Conservation (phyloP, 2,329 filamentous ascomycete species). For the Penicillium sumatraense region DNA sequence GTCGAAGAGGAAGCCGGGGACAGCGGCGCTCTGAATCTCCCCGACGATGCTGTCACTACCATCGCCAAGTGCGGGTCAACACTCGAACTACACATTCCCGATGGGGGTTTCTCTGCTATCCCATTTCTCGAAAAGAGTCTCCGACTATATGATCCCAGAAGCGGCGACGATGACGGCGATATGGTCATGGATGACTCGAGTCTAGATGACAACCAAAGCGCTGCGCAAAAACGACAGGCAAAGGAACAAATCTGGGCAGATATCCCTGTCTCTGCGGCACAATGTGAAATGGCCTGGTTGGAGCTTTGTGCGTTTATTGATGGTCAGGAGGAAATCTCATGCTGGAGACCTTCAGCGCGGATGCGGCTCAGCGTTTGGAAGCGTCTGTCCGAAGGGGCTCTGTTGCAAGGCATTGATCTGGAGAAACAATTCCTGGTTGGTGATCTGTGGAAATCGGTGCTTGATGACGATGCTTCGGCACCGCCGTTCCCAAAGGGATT, state of each 20-base stretch:
- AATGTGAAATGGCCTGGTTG: constrained; percentile 57
- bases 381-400: constrained; percentile 41
- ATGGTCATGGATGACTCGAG: constrained; percentile 18
- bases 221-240: constrained; percentile 30
- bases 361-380: constrained; percentile 57
- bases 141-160: constrained; percentile 33
- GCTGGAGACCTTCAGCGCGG: constrained; percentile 54
- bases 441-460: constrained; percentile 46
- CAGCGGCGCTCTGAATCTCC: constrained; percentile 28
- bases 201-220: constrained; percentile 32
- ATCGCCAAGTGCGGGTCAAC: constrained; percentile 52
- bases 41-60: constrained; percentile 40
- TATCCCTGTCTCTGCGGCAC: constrained; percentile 56
- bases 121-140: constrained; percentile 36
- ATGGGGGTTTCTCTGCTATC: constrained; percentile 36
- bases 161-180: constrained; percentile 24
- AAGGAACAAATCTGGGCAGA: constrained; percentile 52
- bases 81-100: constrained; percentile 47
- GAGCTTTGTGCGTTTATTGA: constrained; percentile 59
- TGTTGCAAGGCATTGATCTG: constrained; percentile 46
- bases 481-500: constrained; percentile 38
- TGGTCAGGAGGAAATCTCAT: constrained; percentile 28
- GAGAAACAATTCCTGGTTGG: constrained; percentile 46
- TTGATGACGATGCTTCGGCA: constrained; percentile 35
- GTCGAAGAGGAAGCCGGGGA: constrained; percentile 27